Evolutionary conservation across 169 alveolate genomes (phyloP), one percentile per base, ranked within the genome.

Genomic region (Babesia ovis): DNA sequence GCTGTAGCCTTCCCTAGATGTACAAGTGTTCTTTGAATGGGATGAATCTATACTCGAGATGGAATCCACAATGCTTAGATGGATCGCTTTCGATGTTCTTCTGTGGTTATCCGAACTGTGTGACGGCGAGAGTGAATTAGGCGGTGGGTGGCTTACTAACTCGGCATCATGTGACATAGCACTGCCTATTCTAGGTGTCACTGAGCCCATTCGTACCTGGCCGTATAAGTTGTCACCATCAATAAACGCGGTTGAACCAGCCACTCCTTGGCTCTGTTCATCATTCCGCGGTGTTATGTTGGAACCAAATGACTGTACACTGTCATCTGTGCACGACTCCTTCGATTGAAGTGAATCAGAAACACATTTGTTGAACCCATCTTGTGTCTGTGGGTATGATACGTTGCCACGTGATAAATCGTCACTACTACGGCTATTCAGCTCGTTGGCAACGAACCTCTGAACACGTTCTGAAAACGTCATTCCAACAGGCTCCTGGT

Each of bases 401-500:
- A n/a, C n/a, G n/a, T n/a, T n/a, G n/a, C n/a, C n/a, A n/a, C n/a
- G n/a, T n/a, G n/a, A n/a, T n/a, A n/a, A n/a, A 9, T 39, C 46
- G 14, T 39, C 46, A 8, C 56, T 48, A 11, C 56, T 20, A 9
- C 61, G 34, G 12, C 61, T 29, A 11, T 12, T 29, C 41, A 20
- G 4, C 27, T 35, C 50, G 27, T 23, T 16, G 16, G 45, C 45
- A 0, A 64, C 74, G 25, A 48, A 22, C 6, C 20, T 8, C 6
- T 48, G 53, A 4, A 64, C 74, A 12, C 74, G 59, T 5, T 64
- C 74, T 2, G 74, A 64, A 34, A 64, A 64, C n/a, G n/a, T n/a
- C n/a, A n/a, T n/a, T 23, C 11, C 58, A n/a, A 0, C 55, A 42
- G 42, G 6, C 2, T 20, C 25, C 5, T 20, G 37, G 20, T 43